Conservation (phyloP, 1,284 basidiomycete genomes). For the Sanguinoderma infundibulare region DNA sequence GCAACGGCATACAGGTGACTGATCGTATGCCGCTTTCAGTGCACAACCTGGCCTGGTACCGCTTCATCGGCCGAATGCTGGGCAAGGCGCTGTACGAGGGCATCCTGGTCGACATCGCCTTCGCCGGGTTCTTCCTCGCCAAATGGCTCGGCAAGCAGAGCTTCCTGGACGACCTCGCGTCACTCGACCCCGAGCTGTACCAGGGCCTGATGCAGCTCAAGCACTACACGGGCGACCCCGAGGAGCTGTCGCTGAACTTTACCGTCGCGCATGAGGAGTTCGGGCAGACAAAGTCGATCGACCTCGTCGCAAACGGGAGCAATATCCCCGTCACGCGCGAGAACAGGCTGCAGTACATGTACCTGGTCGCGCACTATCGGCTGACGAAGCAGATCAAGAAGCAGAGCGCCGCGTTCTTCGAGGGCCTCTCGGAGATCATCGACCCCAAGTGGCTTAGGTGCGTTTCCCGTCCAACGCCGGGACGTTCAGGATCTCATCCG, state of each 20-base stretch:
- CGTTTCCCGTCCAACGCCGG: slow-evolving; percentile 25
- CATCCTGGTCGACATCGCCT: slow-evolving; percentile 94
- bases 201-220: slow-evolving; percentile 93
- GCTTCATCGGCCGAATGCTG: slow-evolving; percentile 91
- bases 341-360: slow-evolving; percentile 91
- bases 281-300: slow-evolving; percentile 78
- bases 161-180: slow-evolving; percentile 89
- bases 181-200: slow-evolving; percentile 93
- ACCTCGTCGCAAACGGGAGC: slow-evolving; percentile 85
- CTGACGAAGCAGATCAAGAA: slow-evolving; percentile 87
- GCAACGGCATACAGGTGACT: neutral
- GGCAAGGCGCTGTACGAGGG: slow-evolving; percentile 98
- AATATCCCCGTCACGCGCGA: slow-evolving; percentile 89
- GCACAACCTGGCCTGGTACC: slow-evolving; percentile 91
- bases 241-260: slow-evolving; percentile 94
- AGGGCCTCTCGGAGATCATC: slow-evolving; percentile 88
- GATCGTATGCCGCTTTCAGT: slow-evolving; percentile 44
- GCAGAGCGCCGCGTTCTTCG: slow-evolving; percentile 87
- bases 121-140: slow-evolving; percentile 94
- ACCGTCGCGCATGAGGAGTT: slow-evolving; percentile 92
- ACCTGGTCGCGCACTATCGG: slow-evolving; percentile 88
- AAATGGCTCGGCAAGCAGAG: slow-evolving; percentile 93
- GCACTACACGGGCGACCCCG: slow-evolving; percentile 87
- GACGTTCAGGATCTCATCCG: neutral
- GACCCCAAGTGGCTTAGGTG: slow-evolving; percentile 88